Evolutionary conservation across 2,329 filamentous ascomycete genomes (phyloP), one percentile per base, ranked within the genome.

Genomic region (Colletotrichum horii): DNA sequence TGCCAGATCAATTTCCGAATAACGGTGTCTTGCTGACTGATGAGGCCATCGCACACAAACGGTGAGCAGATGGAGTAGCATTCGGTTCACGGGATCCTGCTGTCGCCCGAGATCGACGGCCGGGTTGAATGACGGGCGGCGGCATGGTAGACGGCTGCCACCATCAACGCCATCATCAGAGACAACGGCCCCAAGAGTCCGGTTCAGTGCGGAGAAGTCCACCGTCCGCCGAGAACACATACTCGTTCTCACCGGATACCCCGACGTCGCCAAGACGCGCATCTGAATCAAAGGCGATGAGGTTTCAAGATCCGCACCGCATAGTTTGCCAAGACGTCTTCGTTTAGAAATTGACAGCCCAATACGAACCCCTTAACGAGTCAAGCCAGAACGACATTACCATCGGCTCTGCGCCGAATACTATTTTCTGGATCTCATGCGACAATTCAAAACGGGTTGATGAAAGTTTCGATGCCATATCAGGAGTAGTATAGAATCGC

Each of bases 231-330:
- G 48, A 22, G 43, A 52, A 22, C 43, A 52, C n/a, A 52, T 24
- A 26, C 9, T 71, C 30, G 24, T 30, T 30, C 55, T 22, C 36
- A 26, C 34, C 70, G 60, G 64, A 74, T 60, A 19, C 12, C 24
- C 22, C 56, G 64, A 69, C 4, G 48, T 65, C n/a, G 70, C 58
- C 48, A 73, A 73, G 64, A 36, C 43, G 38, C 34, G 48, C 48
- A 65, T 68, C 64, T 61, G 70, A 75, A 75, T 62, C 65, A 65
- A 30, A 38, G 64, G 15, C 28, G 48, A 68, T 28, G 38, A 56
- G 32, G 70, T 74, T 75, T 73, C 70, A 64, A 65, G 64, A 75
- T 73, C 70, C 64, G 58, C 67, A 30, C 48, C 55, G 67, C 56
- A 62, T 64, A 64, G 66, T 43, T 48, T 60, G 70, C 64, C 70